phyloP scores from a whole-genome alignment of 2,329 filamentous ascomycete species.

The Cryphonectria carpinicola region DNA sequence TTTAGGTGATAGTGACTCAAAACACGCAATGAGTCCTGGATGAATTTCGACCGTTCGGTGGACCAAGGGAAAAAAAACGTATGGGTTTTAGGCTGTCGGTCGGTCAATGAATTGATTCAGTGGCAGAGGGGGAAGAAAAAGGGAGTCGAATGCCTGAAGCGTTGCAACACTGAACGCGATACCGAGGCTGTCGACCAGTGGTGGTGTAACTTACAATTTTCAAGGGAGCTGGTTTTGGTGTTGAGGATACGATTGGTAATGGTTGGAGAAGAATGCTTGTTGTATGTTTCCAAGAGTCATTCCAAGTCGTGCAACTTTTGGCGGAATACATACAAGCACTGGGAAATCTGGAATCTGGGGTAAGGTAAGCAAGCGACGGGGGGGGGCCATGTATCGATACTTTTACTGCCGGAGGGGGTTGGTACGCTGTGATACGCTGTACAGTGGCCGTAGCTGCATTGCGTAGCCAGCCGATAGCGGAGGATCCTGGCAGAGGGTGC shows the following conservation, averaged over 20 bases:
- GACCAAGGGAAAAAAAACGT: not conserved
- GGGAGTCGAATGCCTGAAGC: not conserved
- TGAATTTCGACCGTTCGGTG: not conserved
- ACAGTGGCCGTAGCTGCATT: not conserved
- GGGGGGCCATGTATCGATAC: not conserved
- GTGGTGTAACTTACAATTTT: not conserved
- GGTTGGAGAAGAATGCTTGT: not conserved
- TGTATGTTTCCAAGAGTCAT: not conserved
- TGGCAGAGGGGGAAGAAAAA: not conserved
- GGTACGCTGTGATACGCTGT: not conserved
- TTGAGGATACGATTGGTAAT: not conserved
- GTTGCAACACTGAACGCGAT: not conserved
- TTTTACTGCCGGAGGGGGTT: not conserved
- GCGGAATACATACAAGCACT: not conserved
- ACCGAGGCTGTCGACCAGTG: too few relatives aligned
- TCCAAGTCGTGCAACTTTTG: constrained; percentile 8
- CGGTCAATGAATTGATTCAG: not conserved
- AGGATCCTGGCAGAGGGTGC: not conserved
- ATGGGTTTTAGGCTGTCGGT: not conserved
- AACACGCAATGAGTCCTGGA: not conserved
- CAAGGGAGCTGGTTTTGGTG: not conserved
- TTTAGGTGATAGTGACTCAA: not conserved
- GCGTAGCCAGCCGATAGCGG: constrained; percentile 6
- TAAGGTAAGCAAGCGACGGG: not conserved
- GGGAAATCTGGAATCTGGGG: constrained; percentile 11